Percentiles rank a stretch among this genome's conserved stretches.
Evolutionary conservation across 2,329 filamentous ascomycete genomes (phyloP).

Genomic region (Bipolaris bicolor): DNA sequence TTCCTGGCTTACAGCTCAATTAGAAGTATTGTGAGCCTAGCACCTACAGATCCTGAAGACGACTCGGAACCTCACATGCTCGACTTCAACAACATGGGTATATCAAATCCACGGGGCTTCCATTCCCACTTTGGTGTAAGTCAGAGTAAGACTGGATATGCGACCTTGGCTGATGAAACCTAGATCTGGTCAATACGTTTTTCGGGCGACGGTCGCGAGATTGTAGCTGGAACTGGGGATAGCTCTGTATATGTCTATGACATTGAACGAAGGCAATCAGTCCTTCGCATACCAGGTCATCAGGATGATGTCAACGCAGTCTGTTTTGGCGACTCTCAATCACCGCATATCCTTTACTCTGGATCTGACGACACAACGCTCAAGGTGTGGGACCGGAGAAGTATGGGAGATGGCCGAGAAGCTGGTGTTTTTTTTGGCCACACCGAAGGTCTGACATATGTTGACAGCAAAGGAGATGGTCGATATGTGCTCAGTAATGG

Average conservation of each 20-base stretch:
- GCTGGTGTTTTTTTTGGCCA: constrained; percentile 70
- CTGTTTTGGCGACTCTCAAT: constrained; percentile 87
- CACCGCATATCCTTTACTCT: constrained; percentile 93
- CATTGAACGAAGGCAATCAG: constrained; percentile 76
- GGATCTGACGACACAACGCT: constrained; percentile 93
- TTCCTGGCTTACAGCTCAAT: constrained; percentile 94
- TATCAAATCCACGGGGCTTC: constrained; percentile 45
- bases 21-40: constrained; percentile 79
- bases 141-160: neutral
- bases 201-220: constrained; percentile 86
- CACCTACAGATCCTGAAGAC: constrained; percentile 84
- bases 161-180: constrained; percentile 10
- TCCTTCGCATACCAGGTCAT: constrained; percentile 80
- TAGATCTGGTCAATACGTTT: constrained; percentile 90
- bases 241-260: constrained; percentile 88
- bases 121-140: constrained; percentile 44
- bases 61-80: constrained; percentile 78
- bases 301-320: constrained; percentile 93
- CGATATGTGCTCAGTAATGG: constrained; percentile 92
- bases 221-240: constrained; percentile 86
- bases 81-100: constrained; percentile 67
- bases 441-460: constrained; percentile 69
- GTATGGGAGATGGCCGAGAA: constrained; percentile 65
- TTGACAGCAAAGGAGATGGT: constrained; percentile 83
- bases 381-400: constrained; percentile 93